Conservation (phyloP, 2,329 filamentous ascomycete species). For the Exophiala alcalophila region DNA sequence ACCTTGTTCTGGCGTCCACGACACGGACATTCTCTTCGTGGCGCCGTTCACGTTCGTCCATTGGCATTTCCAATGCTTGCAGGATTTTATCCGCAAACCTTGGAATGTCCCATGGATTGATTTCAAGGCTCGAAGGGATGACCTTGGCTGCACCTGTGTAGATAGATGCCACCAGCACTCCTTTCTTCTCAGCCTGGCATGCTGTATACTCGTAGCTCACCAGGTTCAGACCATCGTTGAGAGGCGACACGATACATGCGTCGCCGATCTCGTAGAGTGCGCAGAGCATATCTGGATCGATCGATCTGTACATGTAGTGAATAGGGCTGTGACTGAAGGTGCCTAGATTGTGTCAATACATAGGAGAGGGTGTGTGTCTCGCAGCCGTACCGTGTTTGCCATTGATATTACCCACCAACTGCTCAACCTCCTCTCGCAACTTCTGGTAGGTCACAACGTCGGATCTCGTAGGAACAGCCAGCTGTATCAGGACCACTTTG, state of each 20-base stretch:
- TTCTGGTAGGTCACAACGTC: constrained; percentile 97
- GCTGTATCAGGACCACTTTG: constrained; percentile 88
- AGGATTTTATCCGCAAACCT: constrained; percentile 85
- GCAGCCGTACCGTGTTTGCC: constrained; percentile 67
- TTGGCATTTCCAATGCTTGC: constrained; percentile 75
- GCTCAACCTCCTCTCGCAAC: constrained; percentile 82
- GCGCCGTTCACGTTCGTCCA: constrained; percentile 13
- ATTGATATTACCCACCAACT: constrained; percentile 90
- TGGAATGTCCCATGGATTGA: constrained; percentile 94
- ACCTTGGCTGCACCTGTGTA: constrained; percentile 94
- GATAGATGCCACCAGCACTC: constrained; percentile 88
- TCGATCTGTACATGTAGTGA: constrained; percentile 90
- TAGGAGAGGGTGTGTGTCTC: constrained; percentile 17
- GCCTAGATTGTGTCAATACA: constrained; percentile 49
- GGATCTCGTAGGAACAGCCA: constrained; percentile 77
- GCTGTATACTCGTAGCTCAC: constrained; percentile 97
- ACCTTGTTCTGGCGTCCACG: constrained; percentile 24
- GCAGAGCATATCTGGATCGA: constrained; percentile 90
- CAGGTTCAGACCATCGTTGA: constrained; percentile 93
- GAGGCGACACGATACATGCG: constrained; percentile 83
- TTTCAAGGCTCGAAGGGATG: constrained; percentile 80
- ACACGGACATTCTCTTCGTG: constrained; percentile 13
- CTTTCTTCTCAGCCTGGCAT: constrained; percentile 79
- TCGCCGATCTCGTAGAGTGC: constrained; percentile 87
- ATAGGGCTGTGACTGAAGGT: constrained; percentile 86